Evolutionary conservation across 495 filamentous ascomycete genomes (phyloP).

Genomic region (Penicillium waksmanii): DNA sequence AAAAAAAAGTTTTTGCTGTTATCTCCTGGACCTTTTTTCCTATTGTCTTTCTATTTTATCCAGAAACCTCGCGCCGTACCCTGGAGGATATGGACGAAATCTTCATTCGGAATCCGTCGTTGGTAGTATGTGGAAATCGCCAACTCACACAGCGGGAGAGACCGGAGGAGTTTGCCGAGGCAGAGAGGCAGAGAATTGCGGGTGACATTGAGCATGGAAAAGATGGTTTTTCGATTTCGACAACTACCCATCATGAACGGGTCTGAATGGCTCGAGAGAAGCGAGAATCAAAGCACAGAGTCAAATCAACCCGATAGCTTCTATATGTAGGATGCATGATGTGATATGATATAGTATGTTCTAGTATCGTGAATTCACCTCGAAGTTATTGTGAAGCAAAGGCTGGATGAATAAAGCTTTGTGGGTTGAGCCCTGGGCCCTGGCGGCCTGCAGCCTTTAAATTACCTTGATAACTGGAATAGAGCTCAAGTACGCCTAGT

Average conservation of each 20-base stretch:
- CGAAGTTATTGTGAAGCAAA: too few species aligned
- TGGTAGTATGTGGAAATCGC: slow-evolving; percentile 30
- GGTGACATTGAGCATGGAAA: slow-evolving; percentile 8
- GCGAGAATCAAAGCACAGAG: too few species aligned
- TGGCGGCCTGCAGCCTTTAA: too few species aligned
- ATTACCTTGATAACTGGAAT: too few species aligned
- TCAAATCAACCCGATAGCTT: too few species aligned
- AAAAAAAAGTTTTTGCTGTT: slow-evolving; percentile 32
- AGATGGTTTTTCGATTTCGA: neutral
- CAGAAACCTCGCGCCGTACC: slow-evolving; percentile 55
- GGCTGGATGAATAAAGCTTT: too few species aligned
- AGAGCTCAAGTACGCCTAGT: too few species aligned
- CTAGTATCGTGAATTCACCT: too few species aligned
- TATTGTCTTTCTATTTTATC: slow-evolving; percentile 47
- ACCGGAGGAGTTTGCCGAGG: slow-evolving; percentile 27
- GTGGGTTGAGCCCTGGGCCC: too few species aligned
- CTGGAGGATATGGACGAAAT: slow-evolving; percentile 59
- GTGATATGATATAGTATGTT: too few species aligned
- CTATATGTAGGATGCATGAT: too few species aligned
- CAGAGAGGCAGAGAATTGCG: slow-evolving; percentile 23
- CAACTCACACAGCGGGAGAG: slow-evolving; percentile 28
- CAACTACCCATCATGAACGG: slow-evolving; percentile 2
- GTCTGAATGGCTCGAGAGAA: neutral
- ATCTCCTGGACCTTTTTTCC: slow-evolving; percentile 36
- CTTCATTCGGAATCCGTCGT: slow-evolving; percentile 41